Conservation (phyloP, 106 monocot genomes). For the Dactylorhiza incarnata region DNA sequence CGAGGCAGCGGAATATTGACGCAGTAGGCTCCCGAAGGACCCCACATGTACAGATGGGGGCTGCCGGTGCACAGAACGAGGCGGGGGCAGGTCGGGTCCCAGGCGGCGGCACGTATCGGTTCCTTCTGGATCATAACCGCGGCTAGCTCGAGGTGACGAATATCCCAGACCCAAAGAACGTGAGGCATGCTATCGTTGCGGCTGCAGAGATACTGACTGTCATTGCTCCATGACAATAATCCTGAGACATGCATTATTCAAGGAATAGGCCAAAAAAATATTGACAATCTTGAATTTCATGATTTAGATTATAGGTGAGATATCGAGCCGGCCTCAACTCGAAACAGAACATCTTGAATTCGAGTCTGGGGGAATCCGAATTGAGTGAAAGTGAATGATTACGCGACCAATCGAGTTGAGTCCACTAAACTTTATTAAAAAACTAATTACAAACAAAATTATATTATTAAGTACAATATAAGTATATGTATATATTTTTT, state of each 20-base stretch:
- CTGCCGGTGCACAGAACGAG: constrained; percentile 78
- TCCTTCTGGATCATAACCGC: constrained; percentile 82
- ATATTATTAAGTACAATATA: too few relatives aligned
- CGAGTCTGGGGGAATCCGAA: too few relatives aligned
- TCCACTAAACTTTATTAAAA: too few relatives aligned
- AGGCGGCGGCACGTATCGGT: constrained; percentile 70
- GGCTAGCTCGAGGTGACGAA: constrained; percentile 67
- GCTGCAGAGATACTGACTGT: constrained; percentile 79
- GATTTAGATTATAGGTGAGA: too few relatives aligned
- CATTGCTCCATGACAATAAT: constrained; percentile 84
- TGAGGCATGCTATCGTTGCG: constrained; percentile 93
- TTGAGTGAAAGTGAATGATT: too few relatives aligned
- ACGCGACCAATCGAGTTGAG: too few relatives aligned
- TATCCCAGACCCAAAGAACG: constrained; percentile 94
- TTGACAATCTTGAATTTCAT: background rate
- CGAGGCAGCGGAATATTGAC: constrained; percentile 62
- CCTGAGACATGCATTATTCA: constrained; percentile 30
- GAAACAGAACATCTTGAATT: too few relatives aligned
- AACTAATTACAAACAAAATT: too few relatives aligned
- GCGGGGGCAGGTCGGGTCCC: constrained; percentile 66
- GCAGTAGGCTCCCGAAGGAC: constrained; percentile 64
- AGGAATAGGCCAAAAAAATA: background rate
- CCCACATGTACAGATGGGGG: constrained; percentile 83
- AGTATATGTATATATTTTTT: too few relatives aligned
- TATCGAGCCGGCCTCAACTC: too few relatives aligned